A percentile compares a stretch with the other conserved stretches of the same genome.
These are phyloP conservation scores for Akebia trifoliata DNA, from an alignment of 164 flowering plant species.

Conservation along the genomic window DNA sequence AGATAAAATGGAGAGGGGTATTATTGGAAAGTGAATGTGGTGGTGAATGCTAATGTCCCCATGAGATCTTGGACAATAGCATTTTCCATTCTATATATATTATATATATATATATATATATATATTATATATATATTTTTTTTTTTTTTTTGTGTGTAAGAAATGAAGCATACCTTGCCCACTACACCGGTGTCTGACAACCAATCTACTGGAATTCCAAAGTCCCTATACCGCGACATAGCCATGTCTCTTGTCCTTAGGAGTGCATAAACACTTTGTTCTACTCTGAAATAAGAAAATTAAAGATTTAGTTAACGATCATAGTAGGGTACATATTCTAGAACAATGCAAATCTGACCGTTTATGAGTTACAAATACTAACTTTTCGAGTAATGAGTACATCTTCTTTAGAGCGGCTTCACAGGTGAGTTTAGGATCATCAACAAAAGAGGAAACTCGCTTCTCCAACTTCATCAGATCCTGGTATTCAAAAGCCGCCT, in stretches of 20 bases:
- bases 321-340: too few species aligned
- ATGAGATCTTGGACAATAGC: too few species aligned
- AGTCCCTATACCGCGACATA: constrained; percentile 72
- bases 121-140: too few species aligned
- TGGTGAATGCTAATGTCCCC: too few species aligned
- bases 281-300: constrained; percentile 52
- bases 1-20: too few species aligned
- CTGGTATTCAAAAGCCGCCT: constrained; percentile 93
- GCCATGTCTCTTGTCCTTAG: constrained; percentile 93
- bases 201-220: constrained; percentile 93
- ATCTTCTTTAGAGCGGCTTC: constrained; percentile 91
- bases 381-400: constrained; percentile 97
- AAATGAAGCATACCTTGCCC: constrained; percentile 65
- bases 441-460: constrained; percentile 60
- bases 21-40: too few species aligned
- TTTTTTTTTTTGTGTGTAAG: too few species aligned
- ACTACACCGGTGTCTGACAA: constrained; percentile 77
- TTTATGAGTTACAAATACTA: constrained; percentile 20
- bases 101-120: too few species aligned
- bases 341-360: too few species aligned
- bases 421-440: constrained; percentile 80
- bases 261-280: constrained; percentile 86
- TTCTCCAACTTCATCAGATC: constrained; percentile 81
- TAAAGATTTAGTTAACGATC: not conserved
- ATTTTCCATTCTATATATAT: too few species aligned